These are phyloP conservation scores for Harringtonia aguacate DNA, from an alignment of 2,329 filamentous ascomycete species.

Conservation along the genomic window DNA sequence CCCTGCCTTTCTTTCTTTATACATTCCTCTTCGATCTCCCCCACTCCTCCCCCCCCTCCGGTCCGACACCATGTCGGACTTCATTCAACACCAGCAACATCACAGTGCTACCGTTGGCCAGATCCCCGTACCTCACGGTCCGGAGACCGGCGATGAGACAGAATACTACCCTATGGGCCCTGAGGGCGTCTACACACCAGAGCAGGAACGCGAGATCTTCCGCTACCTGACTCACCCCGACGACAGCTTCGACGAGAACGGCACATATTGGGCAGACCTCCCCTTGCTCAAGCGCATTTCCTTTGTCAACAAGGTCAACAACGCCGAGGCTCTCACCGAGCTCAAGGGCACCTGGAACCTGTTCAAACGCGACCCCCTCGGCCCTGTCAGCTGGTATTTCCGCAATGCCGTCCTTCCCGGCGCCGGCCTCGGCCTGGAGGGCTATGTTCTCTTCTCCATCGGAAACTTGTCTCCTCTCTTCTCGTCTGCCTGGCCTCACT, in stretches of 20 bases:
- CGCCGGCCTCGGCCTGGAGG: constrained; percentile 84
- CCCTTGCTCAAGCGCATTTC: constrained; percentile 55
- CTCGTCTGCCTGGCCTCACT: constrained; percentile 59
- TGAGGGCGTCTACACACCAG: constrained; percentile 28
- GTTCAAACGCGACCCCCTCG: constrained; percentile 78
- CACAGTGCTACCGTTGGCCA: constrained; percentile 35
- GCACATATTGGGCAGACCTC: constrained; percentile 89
- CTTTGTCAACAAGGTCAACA: constrained; percentile 69
- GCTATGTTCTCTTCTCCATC: constrained; percentile 94
- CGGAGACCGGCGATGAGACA: constrained; percentile 36
- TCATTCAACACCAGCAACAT: constrained; percentile 26
- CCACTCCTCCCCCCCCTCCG: background rate
- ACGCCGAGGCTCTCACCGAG: constrained; percentile 58
- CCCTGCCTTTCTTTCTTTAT: background rate
- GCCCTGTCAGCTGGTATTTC: constrained; percentile 77
- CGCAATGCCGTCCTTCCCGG: constrained; percentile 86
- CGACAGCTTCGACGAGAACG: constrained; percentile 73
- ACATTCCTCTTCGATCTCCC: background rate
- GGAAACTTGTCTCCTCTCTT: constrained; percentile 85
- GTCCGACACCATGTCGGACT: constrained; percentile 21
- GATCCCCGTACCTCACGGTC: constrained; percentile 45
- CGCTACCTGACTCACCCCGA: constrained; percentile 74
- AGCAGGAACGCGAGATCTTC: constrained; percentile 53
- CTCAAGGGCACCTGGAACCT: constrained; percentile 58
- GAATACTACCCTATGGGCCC: constrained; percentile 31